These are phyloP conservation scores for Syzygium syzygioides DNA, from an alignment of 441 rosid genomes.

Conservation along the genomic window DNA sequence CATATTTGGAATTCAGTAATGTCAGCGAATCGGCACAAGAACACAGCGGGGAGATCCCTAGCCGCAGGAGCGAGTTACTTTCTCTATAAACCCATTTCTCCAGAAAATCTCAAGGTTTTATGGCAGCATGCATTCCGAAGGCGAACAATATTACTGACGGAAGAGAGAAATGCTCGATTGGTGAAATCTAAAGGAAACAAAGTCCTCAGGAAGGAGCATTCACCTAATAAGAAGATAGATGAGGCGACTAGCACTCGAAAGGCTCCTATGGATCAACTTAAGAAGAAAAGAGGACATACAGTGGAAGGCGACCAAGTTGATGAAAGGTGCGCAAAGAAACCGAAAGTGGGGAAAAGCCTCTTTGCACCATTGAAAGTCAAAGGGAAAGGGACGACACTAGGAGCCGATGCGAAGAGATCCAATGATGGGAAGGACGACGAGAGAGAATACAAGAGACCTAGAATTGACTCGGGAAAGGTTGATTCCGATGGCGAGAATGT, in stretches of 20 bases:
- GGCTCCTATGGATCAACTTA: not conserved
- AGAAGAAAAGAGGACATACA: not conserved
- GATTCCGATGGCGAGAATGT: not conserved
- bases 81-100: conserved; percentile 30
- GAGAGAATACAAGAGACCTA: not conserved
- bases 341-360: not conserved
- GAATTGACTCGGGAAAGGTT: not conserved
- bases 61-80: conserved; percentile 24
- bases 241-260: not conserved
- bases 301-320: not conserved
- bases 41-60: conserved; percentile 16
- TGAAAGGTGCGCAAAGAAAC: not conserved
- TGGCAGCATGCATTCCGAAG: conserved; percentile 34
- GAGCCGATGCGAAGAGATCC: not conserved
- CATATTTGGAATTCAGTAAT: conserved; percentile 25
- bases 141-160: not conserved
- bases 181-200: not conserved
- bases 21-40: conserved; percentile 5
- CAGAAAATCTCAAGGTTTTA: conserved; percentile 30
- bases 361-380: not conserved
- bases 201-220: not conserved
- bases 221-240: not conserved
- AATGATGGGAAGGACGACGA: not conserved
- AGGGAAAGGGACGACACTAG: not conserved
- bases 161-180: not conserved